These are phyloP conservation scores for Secale cereale DNA, from an alignment of 176 grass and related monocot genomes.

Conservation along the genomic window DNA sequence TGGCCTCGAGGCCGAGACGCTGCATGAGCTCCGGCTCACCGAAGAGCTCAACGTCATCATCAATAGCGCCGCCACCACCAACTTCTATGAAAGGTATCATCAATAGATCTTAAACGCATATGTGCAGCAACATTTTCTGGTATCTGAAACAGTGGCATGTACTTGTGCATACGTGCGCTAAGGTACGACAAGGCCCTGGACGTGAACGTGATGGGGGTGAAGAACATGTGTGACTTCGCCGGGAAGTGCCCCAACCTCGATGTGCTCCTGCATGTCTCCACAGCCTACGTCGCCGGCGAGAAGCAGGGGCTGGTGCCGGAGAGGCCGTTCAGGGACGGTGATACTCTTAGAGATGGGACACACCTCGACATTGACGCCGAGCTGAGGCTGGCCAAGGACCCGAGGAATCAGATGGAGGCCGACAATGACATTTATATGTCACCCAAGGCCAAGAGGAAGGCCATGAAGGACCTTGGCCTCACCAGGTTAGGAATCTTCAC, in stretches of 20 bases:
- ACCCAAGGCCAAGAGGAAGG: constrained; percentile 32
- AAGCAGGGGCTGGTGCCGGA: constrained; percentile 46
- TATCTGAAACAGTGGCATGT: not conserved
- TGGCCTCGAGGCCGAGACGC: constrained; percentile 36
- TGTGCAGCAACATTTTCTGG: no score
- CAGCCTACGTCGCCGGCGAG: constrained; percentile 48
- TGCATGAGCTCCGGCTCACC: constrained; percentile 18
- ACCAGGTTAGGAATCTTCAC: constrained; percentile 27
- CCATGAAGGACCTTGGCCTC: constrained; percentile 74
- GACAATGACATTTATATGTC: not conserved
- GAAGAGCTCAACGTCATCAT: constrained; percentile 55
- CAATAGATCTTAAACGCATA: no score
- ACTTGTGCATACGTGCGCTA: not conserved
- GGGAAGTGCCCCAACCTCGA: constrained; percentile 51
- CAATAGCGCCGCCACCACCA: constrained; percentile 65
- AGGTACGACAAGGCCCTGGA: constrained; percentile 50
- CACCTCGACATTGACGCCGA: constrained; percentile 56
- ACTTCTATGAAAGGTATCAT: no score
- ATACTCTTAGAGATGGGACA: constrained; percentile 35
- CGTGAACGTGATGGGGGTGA: constrained; percentile 46
- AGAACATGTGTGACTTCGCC: constrained; percentile 50
- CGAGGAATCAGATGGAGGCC: constrained; percentile 25
- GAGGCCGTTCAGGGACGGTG: constrained; percentile 44
- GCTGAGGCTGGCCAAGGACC: constrained; percentile 36
- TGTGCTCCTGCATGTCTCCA: constrained; percentile 72